Evolutionary conservation across 345 rosid species (phyloP), one percentile per base, ranked within the genome.

Genomic region (Gossypium turneri): DNA sequence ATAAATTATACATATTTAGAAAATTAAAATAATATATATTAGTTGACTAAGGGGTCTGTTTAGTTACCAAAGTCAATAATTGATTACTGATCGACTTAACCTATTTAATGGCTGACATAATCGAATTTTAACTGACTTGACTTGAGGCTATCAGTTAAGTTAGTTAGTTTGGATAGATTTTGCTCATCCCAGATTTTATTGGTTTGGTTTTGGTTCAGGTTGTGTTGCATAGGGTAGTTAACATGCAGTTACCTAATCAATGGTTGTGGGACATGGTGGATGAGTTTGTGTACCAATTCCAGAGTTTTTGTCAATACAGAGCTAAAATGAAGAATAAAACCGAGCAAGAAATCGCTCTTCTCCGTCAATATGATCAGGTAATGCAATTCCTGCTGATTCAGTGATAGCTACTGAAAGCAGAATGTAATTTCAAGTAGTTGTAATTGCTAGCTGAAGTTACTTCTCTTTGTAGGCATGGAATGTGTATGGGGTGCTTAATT

Each of bases 251-350:
- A 75, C 99, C 99, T 1, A 95, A 93, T 70, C 99, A 95, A 84
- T 93, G 99, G 98, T 69, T 91, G 83, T 93, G 99, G 99, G 98
- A 95, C 77, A 93, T 95, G 99, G 98, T 95, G 79, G 98, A 95
- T 85, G 99, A 95, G 88, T 95, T 93, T 86, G 94, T 95, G 3
- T 95, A 95, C 79, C 99, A 95, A 81, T 95, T 95, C 73, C 99
- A 93, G 87, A 91, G 97, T 71, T 95, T 95, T 74, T 95, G 99
- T 58, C 99, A 95, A 72, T 95, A 86, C 79, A 86, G 97, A 70
- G 98, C 98, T 27, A 95, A 93, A 84, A 92, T 90, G 89, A 95
- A 91, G 94, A 91, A 78, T 90, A 90, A 90, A 84, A 90, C 92
- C 0, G 98, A 89, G 82, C 91, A 88, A 79, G 99, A 95, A 77